These are phyloP conservation scores for Podochytrium sp. DNA, from an alignment of 192 early-diverging fungal species.

Conservation along the genomic window DNA sequence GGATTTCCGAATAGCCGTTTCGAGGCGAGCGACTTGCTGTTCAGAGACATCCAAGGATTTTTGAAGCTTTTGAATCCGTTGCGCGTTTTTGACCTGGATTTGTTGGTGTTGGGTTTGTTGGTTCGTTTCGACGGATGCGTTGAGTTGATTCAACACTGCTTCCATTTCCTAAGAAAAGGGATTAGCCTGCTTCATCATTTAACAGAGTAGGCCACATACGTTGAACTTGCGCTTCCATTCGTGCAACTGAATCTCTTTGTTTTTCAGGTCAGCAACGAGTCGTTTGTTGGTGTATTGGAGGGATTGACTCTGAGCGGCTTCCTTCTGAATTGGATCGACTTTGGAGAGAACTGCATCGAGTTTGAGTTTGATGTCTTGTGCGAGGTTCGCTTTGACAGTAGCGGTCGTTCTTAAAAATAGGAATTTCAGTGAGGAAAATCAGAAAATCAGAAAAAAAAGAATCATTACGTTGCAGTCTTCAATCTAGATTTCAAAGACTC, in stretches of 20 bases:
- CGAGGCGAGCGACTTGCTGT: background rate
- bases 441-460: background rate
- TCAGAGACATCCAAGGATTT: background rate
- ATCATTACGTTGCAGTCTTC: background rate
- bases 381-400: constrained; percentile 9
- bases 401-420: background rate
- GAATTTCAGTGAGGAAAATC: too few relatives aligned
- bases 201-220: background rate
- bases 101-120: background rate
- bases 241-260: background rate
- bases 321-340: constrained; percentile 6
- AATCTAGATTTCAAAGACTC: background rate
- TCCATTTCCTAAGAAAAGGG: background rate
- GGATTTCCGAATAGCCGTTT: background rate
- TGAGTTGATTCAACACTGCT: background rate
- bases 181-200: background rate
- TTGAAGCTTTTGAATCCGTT: background rate
- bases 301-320: background rate
- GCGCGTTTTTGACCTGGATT: background rate
- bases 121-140: background rate
- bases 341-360: constrained; percentile 10
- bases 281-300: background rate
- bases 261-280: background rate
- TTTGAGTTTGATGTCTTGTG: constrained; percentile 11
- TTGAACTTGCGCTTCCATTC: background rate